A percentile compares a stretch with the other conserved stretches of the same genome.
phyloP scores from a whole-genome alignment of 768 basidiomycete genomes.

The Baorangia bicolor region DNA sequence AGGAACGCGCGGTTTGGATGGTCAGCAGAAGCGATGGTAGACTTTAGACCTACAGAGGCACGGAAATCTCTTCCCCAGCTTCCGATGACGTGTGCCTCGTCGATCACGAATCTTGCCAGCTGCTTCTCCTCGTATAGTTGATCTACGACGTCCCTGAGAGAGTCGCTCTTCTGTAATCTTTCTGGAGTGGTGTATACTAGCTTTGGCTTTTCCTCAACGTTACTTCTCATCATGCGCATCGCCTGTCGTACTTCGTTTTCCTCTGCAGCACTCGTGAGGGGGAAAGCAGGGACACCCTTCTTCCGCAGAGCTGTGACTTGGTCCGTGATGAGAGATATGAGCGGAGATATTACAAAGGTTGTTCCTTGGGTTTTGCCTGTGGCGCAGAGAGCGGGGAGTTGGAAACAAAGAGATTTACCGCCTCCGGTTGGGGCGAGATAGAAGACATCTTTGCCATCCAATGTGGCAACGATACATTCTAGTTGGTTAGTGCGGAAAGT shows the following conservation, averaged over 20 bases:
- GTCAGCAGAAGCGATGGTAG: background rate
- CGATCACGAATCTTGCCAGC: conserved; percentile 89
- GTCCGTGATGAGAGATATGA: conserved; percentile 86
- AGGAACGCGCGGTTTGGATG: conserved; percentile 4
- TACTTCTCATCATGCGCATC: conserved; percentile 43
- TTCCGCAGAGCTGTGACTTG: conserved; percentile 70
- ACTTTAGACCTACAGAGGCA: conserved; percentile 56
- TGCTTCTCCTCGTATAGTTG: conserved; percentile 54
- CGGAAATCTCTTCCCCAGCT: conserved; percentile 96
- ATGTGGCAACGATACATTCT: conserved; percentile 76
- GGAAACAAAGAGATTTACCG: conserved; percentile 85
- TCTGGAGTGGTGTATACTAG: conserved; percentile 93
- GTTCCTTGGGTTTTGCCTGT: conserved; percentile 73
- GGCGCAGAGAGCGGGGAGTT: conserved; percentile 85
- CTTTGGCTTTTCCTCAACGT: conserved; percentile 46
- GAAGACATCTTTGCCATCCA: conserved; percentile 84
- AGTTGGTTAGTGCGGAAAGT: conserved; percentile 83
- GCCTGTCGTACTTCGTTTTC: conserved; percentile 39
- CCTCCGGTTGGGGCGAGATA: conserved; percentile 97
- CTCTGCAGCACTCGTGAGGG: conserved; percentile 60
- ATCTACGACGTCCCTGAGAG: conserved; percentile 54
- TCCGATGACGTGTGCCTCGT: conserved; percentile 94
- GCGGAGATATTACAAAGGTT: conserved; percentile 87
- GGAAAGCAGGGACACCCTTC: conserved; percentile 67
- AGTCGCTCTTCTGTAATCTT: conserved; percentile 64